These are phyloP conservation scores for Saccharomyces eubayanus DNA, from an alignment of 805 yeast species.

Conservation along the genomic window DNA sequence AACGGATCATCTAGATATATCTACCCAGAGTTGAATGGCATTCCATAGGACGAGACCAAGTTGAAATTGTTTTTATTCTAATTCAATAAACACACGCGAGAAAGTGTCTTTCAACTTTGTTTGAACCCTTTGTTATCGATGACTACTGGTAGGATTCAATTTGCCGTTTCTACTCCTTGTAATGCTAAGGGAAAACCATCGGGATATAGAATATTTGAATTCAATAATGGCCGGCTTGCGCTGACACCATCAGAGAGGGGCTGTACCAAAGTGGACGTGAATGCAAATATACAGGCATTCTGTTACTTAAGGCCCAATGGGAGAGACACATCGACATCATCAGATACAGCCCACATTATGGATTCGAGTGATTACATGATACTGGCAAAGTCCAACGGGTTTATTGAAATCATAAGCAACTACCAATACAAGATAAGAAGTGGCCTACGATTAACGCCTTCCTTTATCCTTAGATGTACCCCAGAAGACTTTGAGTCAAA, in stretches of 20 bases:
- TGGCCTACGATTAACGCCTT: conserved; percentile 9
- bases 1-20: background rate
- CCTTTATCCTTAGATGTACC: conserved; percentile 16
- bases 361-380: conserved; percentile 25
- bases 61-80: background rate
- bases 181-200: conserved; percentile 13
- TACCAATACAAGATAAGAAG: conserved; percentile 13
- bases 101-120: background rate
- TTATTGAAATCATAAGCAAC: conserved; percentile 23
- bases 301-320: conserved; percentile 20
- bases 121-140: background rate
- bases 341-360: background rate
- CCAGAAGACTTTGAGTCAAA: conserved; percentile 13
- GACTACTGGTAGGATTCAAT: conserved; percentile 2
- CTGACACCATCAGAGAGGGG: conserved; percentile 4
- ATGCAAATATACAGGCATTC: conserved; percentile 17
- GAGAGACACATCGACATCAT: conserved; percentile 1
- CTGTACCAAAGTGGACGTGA: conserved; percentile 9
- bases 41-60: background rate
- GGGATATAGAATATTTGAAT: conserved; percentile 17
- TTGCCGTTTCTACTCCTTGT: conserved; percentile 22
- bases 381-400: conserved; percentile 24
- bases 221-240: conserved; percentile 8
- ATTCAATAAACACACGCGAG: background rate
- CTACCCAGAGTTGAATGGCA: background rate